Evolutionary conservation across 2,329 filamentous ascomycete species (phyloP).

Genomic region (Eurotiales sp.): DNA sequence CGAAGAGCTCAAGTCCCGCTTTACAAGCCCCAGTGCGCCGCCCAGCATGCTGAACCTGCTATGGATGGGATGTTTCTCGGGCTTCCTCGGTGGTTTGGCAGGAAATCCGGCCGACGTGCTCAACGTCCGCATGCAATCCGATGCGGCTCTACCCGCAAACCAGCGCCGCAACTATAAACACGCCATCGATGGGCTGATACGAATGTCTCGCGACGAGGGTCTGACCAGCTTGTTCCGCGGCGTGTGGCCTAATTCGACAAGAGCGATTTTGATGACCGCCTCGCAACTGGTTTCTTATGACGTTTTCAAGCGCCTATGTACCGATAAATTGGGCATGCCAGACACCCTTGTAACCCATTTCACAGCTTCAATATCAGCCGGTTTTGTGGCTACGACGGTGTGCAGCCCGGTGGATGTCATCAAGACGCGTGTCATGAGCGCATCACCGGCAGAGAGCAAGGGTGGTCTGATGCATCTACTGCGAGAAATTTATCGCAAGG

Average conservation of each 20-base stretch:
- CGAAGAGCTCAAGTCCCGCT: constrained; percentile 78
- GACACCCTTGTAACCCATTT: constrained; percentile 61
- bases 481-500: constrained; percentile 51
- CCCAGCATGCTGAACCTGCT: constrained; percentile 75
- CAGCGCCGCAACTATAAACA: constrained; percentile 85
- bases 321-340: constrained; percentile 49
- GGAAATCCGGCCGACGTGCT: constrained; percentile 95
- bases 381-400: constrained; percentile 64
- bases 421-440: constrained; percentile 64
- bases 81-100: constrained; percentile 81
- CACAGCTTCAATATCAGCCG: constrained; percentile 57
- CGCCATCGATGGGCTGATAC: constrained; percentile 77
- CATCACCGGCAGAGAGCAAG: constrained; percentile 40
- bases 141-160: constrained; percentile 67
- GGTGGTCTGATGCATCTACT: constrained; percentile 48
- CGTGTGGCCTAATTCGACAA: constrained; percentile 60
- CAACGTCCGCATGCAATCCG: constrained; percentile 98
- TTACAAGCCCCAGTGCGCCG: constrained; percentile 50
- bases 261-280: constrained; percentile 64
- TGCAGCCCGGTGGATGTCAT: constrained; percentile 65
- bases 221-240: constrained; percentile 71
- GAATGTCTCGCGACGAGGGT: constrained; percentile 87
- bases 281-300: constrained; percentile 63
- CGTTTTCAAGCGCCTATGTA: constrained; percentile 57
- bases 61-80: constrained; percentile 76